A percentile compares a stretch with the other conserved stretches of the same genome.
Conservation (phyloP, 2,329 filamentous ascomycete genomes). For the Fusarium torreyae region DNA sequence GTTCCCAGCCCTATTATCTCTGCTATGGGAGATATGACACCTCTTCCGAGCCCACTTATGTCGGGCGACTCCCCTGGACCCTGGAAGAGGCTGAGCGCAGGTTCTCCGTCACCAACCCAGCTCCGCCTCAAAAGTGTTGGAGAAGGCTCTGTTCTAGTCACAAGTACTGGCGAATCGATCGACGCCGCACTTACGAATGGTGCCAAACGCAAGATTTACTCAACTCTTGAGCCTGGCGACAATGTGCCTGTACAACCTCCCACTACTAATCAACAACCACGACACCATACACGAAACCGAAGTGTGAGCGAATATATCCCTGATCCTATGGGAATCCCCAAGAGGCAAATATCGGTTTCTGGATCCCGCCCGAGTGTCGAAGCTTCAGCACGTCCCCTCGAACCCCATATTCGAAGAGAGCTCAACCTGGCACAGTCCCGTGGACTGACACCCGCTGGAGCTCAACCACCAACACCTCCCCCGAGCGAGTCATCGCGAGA, state of each 20-base stretch:
- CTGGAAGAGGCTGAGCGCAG: slow-evolving; percentile 70
- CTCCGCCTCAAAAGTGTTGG: slow-evolving; percentile 49
- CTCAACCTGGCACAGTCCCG: slow-evolving; percentile 84
- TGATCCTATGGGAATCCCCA: slow-evolving; percentile 76
- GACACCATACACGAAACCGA: slow-evolving; percentile 77
- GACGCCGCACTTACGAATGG: slow-evolving; percentile 66
- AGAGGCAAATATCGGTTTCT: slow-evolving; percentile 81
- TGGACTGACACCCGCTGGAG: slow-evolving; percentile 74
- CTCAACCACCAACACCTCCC: slow-evolving; percentile 83
- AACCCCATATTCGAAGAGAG: slow-evolving; percentile 77
- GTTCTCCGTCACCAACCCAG: slow-evolving; percentile 61
- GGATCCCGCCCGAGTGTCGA: slow-evolving; percentile 67
- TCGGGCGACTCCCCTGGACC: slow-evolving; percentile 76
- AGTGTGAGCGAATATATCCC: slow-evolving; percentile 92
- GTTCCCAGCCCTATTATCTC: slow-evolving; percentile 82
- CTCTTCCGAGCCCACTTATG: slow-evolving; percentile 82
- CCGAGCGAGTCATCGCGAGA: slow-evolving; percentile 79
- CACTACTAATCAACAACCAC: slow-evolving; percentile 28
- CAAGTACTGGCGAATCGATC: slow-evolving; percentile 67
- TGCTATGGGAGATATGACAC: slow-evolving; percentile 84
- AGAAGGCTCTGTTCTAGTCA: slow-evolving; percentile 62
- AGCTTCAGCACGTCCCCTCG: slow-evolving; percentile 52
- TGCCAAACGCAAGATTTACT: slow-evolving; percentile 71
- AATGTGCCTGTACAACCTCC: slow-evolving; percentile 57
- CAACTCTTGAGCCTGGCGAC: slow-evolving; percentile 52